Evolutionary conservation across 129 eudicot genomes (phyloP), one percentile per base, ranked within the genome.

Genomic region (Glebionis coronaria): DNA sequence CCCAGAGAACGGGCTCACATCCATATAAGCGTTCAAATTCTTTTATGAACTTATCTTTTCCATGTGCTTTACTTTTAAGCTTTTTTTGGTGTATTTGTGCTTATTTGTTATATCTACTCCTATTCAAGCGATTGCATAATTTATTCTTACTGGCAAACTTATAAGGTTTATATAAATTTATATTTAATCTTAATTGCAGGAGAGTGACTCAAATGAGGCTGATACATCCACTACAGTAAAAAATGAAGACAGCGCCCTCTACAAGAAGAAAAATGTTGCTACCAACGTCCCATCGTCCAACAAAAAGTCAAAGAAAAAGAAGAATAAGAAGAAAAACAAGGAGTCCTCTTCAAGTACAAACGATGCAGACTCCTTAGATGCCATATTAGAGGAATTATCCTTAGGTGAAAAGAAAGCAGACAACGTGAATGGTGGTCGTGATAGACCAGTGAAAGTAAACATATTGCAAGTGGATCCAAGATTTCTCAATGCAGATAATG

Each of bases 401-500:
- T 38, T 86, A 61, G 98, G 77, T 49, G 70, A 80, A 46, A 53
- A 54, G 63, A 78, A 77, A 64, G 9, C 68, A 5, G 61, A 69
- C 31, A 74, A 72, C 60, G 69, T 14, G 50, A 82, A 73, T 50
- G 70, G 71, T 63, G 18, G 46, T 54, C 42, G 42, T 35, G 42
- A 35, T 35, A 35, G 42, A 35, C 42, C 42, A 35, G 9, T 35
- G 9, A 71, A 72, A 62, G 54, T 82, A 21, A 80, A 90, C 63
- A 58, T 88, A 68, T 46, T 93, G 68, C 94, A 86, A 70, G 84
- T 93, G 53, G 98, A 93, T 70, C 92, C 98, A 40, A 88, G 70
- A 73, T 84, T 76, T 63, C 84, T 93, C 11, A 88, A 81, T 76
- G 96, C 95, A 11, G 95, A 93, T 79, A 88, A 86, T 65, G 98